Percentiles rank a stretch among this genome's conserved stretches.
These are phyloP conservation scores for Kewa caespitosa DNA, from an alignment of 179 eudicot genomes.

Conservation along the genomic window DNA sequence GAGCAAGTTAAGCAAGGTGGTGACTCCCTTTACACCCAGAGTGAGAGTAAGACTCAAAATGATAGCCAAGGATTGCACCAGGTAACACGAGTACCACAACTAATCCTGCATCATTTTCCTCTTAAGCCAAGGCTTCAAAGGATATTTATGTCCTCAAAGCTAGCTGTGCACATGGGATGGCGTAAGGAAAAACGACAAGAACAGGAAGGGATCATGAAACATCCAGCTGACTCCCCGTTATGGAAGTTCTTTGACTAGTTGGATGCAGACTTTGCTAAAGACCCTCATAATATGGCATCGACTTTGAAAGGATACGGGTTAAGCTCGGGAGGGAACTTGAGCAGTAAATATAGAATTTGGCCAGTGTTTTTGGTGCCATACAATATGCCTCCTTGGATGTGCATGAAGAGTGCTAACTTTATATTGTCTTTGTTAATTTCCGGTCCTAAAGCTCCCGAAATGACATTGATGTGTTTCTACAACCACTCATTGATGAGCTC, in stretches of 20 bases:
- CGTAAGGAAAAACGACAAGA: no score
- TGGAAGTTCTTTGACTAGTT: background rate
- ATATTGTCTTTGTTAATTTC: slow-evolving; percentile 8
- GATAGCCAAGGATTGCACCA: background rate
- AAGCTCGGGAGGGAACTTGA: background rate
- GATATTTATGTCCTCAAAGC: background rate
- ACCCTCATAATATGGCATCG: slow-evolving; percentile 14
- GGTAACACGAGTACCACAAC: background rate
- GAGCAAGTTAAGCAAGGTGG: background rate
- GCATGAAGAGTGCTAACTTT: background rate
- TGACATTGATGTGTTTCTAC: slow-evolving; percentile 15
- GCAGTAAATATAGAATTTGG: background rate
- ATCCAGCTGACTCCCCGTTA: background rate
- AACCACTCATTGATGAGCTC: background rate
- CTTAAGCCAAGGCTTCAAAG: background rate
- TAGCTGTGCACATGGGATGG: background rate
- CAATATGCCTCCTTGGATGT: background rate
- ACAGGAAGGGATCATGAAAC: no score
- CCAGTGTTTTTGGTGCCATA: background rate
- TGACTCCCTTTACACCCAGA: no score
- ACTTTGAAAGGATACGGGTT: background rate
- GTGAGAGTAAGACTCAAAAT: no score
- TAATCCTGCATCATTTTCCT: background rate
- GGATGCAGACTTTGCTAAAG: background rate
- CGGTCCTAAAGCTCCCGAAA: slow-evolving; percentile 8